phyloP scores from a whole-genome alignment of 1,284 basidiomycete species.

The Trametes sp. region DNA sequence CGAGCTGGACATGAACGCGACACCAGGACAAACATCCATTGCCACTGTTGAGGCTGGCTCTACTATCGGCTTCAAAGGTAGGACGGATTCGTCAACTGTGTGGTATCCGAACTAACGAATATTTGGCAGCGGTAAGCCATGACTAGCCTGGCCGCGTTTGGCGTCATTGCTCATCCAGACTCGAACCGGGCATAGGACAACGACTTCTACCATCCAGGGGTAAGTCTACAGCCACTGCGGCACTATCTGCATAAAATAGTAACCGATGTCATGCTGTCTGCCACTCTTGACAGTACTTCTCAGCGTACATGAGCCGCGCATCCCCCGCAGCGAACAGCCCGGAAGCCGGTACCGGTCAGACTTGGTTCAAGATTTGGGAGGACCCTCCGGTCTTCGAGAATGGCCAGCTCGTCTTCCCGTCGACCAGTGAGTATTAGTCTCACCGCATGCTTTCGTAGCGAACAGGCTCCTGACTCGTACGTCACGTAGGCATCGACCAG shows the following conservation, averaged over 20 bases:
- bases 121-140: conserved; percentile 27
- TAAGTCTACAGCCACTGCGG: conserved; percentile 31
- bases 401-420: conserved; percentile 47
- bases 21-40: conserved; percentile 45
- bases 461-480: neutral
- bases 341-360: conserved; percentile 48
- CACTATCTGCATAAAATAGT: neutral
- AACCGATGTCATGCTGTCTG: neutral
- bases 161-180: neutral
- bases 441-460: neutral
- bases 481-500: conserved; percentile 41
- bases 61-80: conserved; percentile 40
- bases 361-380: conserved; percentile 60
- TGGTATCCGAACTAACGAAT: conserved; percentile 34
- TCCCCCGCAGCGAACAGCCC: conserved; percentile 51
- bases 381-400: conserved; percentile 45
- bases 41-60: conserved; percentile 48
- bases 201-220: conserved; percentile 47
- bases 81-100: neutral
- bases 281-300: conserved; percentile 41
- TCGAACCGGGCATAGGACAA: conserved; percentile 25
- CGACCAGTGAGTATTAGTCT: conserved; percentile 41
- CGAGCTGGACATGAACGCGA: conserved; percentile 46
- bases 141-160: neutral
- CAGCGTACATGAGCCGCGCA: conserved; percentile 52